Evolutionary conservation across 805 yeast species (phyloP), one percentile per base, ranked within the genome.

Genomic region (Saccharomycopsis fermentans): DNA sequence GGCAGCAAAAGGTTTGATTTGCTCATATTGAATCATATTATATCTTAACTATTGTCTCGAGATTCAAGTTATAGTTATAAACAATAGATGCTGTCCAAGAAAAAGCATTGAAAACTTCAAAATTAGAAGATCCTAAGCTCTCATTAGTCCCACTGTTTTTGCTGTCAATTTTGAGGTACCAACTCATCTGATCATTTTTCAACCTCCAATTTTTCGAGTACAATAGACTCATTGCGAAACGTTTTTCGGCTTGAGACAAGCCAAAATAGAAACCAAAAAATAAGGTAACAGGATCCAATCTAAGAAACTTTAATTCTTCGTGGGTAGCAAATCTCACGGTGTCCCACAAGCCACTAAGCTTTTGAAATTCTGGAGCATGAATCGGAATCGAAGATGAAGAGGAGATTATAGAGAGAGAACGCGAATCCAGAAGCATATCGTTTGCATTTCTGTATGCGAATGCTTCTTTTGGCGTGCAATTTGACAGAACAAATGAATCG

Each of bases 401-500:
- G 26, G 4, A 24, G 6, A 43, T 21, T 9, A 43, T 21, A 1
- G 50, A 43, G 24, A 43, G 24, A 21, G 4, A 14, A 16, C 50
- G 50, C 24, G 57, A 54, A 24, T 51, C 57, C 16, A 40, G 6
- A n/a, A 57, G 36, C 40, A 59, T 55, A n/a, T 55, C 59, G 4
- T 17, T 50, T 6, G 39, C 32, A 29, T 21, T 43, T 14, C 24
- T 43, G n/a, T 43, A 43, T 11, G 21, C 5, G 11, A 58, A 48
- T n/a, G 16, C 32, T 21, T 21, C 39, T 17, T 36, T 16, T 43
- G 43, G 27, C 34, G 43, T 26, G 9, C 24, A 24, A 43, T 43
- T 43, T 6, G 54, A n/a, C 21, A 40, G 26, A 17, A 68, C 65
- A 59, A 65, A 67, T 1, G 71, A 68, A 14, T 63, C 50, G 0